phyloP scores from a whole-genome alignment of 2,329 filamentous ascomycete genomes.

The Fusarium sp. region DNA sequence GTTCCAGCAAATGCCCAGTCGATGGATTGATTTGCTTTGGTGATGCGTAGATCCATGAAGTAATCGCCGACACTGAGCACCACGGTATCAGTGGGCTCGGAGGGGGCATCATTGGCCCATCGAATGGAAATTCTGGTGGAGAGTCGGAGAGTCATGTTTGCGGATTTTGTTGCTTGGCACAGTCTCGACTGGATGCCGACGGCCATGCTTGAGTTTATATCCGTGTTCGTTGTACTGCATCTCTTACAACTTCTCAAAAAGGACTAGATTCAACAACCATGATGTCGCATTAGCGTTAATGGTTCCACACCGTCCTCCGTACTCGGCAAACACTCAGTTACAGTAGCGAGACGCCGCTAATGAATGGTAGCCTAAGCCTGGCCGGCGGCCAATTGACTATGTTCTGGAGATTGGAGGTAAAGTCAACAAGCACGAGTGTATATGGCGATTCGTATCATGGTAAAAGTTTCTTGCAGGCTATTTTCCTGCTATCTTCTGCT shows the following conservation, averaged over 20 bases:
- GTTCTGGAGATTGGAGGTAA: background rate
- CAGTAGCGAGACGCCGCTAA: background rate
- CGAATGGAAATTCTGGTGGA: background rate
- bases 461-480: background rate
- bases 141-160: background rate
- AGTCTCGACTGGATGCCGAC: background rate
- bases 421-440: background rate
- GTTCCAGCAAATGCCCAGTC: background rate
- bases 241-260: background rate
- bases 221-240: background rate
- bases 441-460: background rate
- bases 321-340: background rate
- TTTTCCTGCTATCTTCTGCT: background rate
- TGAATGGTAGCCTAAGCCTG: background rate
- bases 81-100: background rate
- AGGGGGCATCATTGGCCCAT: background rate
- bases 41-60: background rate
- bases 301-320: background rate
- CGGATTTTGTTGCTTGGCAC: background rate
- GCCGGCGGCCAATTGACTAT: background rate
- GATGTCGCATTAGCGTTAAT: background rate
- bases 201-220: background rate
- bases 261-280: background rate
- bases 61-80: background rate
- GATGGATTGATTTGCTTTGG: background rate